A percentile compares a stretch with the other conserved stretches of the same genome.
phyloP scores from a whole-genome alignment of 2,329 filamentous ascomycete species.

The Talaromyces sp. region DNA sequence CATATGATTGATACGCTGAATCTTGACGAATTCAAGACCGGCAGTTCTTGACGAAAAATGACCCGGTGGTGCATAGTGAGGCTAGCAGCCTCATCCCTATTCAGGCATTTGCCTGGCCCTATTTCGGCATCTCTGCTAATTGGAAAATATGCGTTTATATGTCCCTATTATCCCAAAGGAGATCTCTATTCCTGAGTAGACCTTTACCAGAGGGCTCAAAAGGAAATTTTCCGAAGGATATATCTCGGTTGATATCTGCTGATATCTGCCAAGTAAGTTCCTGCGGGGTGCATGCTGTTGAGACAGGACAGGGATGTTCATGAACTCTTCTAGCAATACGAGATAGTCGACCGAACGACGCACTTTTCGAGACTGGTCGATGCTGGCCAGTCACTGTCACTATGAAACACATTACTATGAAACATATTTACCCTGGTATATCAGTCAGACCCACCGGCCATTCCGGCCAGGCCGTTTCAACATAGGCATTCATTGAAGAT shows the following conservation, averaged over 20 bases:
- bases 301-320: neutral
- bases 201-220: too few relatives aligned
- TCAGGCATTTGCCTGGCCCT: neutral
- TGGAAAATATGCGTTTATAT: neutral
- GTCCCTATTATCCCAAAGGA: neutral
- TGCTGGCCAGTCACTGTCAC: too few relatives aligned
- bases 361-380: too few relatives aligned
- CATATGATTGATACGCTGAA: neutral
- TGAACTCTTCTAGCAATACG: neutral
- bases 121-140: neutral
- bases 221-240: neutral
- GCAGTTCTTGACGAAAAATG: neutral
- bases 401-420: too few relatives aligned
- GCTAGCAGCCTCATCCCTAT: neutral
- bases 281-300: neutral
- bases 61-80: neutral
- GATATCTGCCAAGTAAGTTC: neutral
- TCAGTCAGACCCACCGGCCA: too few relatives aligned
- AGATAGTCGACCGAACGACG: too few relatives aligned
- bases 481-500: too few relatives aligned
- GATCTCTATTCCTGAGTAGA: too few relatives aligned
- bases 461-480: too few relatives aligned
- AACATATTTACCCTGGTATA: too few relatives aligned
- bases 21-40: neutral
- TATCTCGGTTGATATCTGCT: neutral